phyloP scores from a whole-genome alignment of 345 rosid species.

The Gossypium australe region DNA sequence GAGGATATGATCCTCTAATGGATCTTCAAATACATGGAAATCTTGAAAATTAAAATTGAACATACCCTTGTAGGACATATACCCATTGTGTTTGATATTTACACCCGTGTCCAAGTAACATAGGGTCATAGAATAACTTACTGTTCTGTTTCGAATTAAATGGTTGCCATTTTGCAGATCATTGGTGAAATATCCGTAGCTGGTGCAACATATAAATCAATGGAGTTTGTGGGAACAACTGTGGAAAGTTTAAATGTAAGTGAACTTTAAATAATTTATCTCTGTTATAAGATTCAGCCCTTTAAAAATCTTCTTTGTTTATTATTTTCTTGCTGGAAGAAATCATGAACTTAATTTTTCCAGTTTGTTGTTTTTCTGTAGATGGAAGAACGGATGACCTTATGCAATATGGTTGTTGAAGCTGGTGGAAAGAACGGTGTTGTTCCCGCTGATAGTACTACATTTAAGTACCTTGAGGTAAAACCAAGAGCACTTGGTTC shows the following conservation, averaged over 20 bases:
- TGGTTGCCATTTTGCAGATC: conserved; percentile 37
- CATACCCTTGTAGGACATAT: too few relatives aligned
- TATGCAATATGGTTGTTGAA: conserved; percentile 97
- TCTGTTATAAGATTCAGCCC: neutral
- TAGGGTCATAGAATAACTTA: neutral
- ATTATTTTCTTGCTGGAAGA: neutral
- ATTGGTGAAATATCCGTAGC: conserved; percentile 96
- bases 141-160: neutral
- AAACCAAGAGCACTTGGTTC: neutral
- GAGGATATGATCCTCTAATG: too few relatives aligned
- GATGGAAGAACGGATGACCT: conserved; percentile 99
- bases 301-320: conserved; percentile 4
- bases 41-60: too few relatives aligned
- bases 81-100: too few relatives aligned
- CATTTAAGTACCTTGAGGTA: conserved; percentile 89
- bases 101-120: too few relatives aligned
- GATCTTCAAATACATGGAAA: too few relatives aligned
- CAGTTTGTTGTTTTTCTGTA: conserved; percentile 21
- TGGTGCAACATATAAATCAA: conserved; percentile 94
- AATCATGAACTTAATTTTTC: neutral
- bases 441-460: conserved; percentile 83
- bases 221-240: conserved; percentile 92
- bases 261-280: conserved; percentile 3
- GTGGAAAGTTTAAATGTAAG: conserved; percentile 79
- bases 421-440: conserved; percentile 99